Evolutionary conservation across 768 basidiomycete species (phyloP).

Genomic region (Lactarius trivialis): DNA sequence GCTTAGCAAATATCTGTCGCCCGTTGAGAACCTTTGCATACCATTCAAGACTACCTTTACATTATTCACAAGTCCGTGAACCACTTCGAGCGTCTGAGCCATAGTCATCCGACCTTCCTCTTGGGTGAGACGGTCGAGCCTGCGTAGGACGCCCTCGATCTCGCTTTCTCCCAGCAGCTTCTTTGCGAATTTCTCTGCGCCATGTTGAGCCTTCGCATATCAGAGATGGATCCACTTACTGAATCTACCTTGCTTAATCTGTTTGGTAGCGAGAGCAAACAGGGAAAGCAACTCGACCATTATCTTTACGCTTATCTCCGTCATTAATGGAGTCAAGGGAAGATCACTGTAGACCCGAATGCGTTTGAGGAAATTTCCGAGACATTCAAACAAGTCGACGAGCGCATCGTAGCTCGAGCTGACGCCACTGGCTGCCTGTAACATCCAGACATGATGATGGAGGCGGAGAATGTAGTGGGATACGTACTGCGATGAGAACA

Average conservation of each 20-base stretch:
- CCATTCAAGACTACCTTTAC: not conserved
- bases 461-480: no score
- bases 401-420: no score
- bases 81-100: not conserved
- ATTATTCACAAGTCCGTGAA: not conserved
- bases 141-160: no score
- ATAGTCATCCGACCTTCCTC: no score
- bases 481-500: no score
- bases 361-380: no score
- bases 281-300: conserved; percentile 2
- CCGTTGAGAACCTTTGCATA: not conserved
- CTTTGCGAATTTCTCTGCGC: no score
- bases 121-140: no score
- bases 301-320: not conserved
- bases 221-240: no score
- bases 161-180: no score
- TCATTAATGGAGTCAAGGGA: not conserved
- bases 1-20: not conserved
- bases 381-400: no score
- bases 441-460: not conserved
- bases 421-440: not conserved
- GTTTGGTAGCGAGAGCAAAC: not conserved
- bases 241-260: not conserved
- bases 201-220: no score
- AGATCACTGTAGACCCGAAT: not conserved